Evolutionary conservation across 2,329 filamentous ascomycete genomes (phyloP), one percentile per base, ranked within the genome.

Genomic region (Sclerotinia subarctica): DNA sequence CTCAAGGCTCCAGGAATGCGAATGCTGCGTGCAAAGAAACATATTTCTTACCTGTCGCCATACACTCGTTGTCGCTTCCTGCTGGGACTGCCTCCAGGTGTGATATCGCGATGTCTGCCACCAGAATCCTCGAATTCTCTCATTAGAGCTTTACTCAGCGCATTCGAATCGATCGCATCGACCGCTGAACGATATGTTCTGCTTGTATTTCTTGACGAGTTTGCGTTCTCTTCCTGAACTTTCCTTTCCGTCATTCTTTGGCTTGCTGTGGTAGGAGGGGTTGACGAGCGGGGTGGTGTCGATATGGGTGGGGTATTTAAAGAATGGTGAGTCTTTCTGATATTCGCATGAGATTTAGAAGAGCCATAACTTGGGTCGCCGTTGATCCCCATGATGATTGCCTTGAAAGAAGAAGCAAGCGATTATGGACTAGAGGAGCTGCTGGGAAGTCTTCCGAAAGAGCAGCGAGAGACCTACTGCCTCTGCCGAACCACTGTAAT

Each of bases 1-100:
- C n/a, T 19, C 15, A 5, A 13, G n/a, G 11, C 11, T 51, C n/a
- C 47, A 47, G 21, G n/a, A 51, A 15, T 35, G 21, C 47, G 5
- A 26, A 38, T 38, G 32, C 8, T 24, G 29, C 13, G 24, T 19
- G 35, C 3, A 51, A 60, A 54, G 53, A 53, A 70, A 69, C 49
- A 38, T 53, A 17, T 26, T 67, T 69, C 76, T 78, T 72, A 78
- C 77, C 83, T 81, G 71, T 86, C 84, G 64, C 86, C 87, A 75
- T 90, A 89, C 24, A 90, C 81, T 70, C 88, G 82, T 77, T 89
- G 88, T 71, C 88, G 83, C 79, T 91, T 91, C 70, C 89, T 82
- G 77, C 87, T 89, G 5, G 89, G 88, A 77, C 88, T 91, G 42
- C 85, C 83, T 54, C 82, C 85, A 5, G 88, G 88, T 42, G 88